Conservation (phyloP, 2,329 filamentous ascomycete genomes). For the Calonectria pteridis region DNA sequence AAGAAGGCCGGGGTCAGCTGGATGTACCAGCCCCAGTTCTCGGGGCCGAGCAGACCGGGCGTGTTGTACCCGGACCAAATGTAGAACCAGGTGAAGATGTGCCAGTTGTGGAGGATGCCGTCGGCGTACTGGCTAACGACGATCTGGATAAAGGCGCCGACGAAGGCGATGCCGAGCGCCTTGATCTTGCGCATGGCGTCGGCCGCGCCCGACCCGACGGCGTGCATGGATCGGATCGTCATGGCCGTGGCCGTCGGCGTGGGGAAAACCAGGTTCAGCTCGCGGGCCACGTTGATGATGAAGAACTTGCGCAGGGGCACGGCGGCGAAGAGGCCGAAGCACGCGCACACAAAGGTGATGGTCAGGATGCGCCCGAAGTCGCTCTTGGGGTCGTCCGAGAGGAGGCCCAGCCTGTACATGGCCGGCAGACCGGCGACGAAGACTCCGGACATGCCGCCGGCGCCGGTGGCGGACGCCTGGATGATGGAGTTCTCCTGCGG, state of each 20-base stretch:
- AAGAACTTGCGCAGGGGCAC: slow-evolving; percentile 76
- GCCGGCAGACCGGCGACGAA: slow-evolving; percentile 72
- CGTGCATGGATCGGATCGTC: slow-evolving; percentile 74
- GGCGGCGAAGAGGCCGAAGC: slow-evolving; percentile 74
- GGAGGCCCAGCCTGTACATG: slow-evolving; percentile 67
- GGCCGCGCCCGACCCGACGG: slow-evolving; percentile 62
- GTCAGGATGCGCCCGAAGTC: slow-evolving; percentile 71
- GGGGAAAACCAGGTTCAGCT: slow-evolving; percentile 71
- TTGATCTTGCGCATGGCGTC: slow-evolving; percentile 70
- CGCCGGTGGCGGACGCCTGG: slow-evolving; percentile 70
- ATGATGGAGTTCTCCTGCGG: slow-evolving; percentile 74
- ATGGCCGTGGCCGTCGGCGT: slow-evolving; percentile 71
- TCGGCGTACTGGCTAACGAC: slow-evolving; percentile 70
- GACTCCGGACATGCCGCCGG: slow-evolving; percentile 68
- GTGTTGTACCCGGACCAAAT: slow-evolving; percentile 67
- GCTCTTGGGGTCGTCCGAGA: slow-evolving; percentile 61
- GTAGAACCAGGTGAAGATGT: slow-evolving; percentile 65
- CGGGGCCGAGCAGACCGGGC: slow-evolving; percentile 60
- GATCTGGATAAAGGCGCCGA: slow-evolving; percentile 62
- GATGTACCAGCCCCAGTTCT: slow-evolving; percentile 73
- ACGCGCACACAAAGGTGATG: slow-evolving; percentile 71
- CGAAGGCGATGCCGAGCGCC: slow-evolving; percentile 65
- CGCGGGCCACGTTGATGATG: slow-evolving; percentile 73
- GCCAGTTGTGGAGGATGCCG: slow-evolving; percentile 72
- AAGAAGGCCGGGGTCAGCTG: slow-evolving; percentile 73